Evolutionary conservation across 202 grass and related monocot species (phyloP).

Genomic region (Hordeum pubiflorum): DNA sequence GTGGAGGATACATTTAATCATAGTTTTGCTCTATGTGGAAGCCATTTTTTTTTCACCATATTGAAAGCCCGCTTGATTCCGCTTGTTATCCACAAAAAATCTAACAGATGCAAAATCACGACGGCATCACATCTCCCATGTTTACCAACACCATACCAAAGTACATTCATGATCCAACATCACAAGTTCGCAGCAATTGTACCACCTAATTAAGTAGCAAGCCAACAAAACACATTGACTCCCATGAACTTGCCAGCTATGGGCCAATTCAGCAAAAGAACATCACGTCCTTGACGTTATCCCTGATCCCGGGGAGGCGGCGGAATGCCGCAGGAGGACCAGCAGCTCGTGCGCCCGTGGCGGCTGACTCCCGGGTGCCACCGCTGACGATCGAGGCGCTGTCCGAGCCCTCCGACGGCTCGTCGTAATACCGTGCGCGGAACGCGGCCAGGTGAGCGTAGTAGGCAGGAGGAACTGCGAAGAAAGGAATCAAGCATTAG

Average conservation of each 20-base stretch:
- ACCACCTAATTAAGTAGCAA: not conserved
- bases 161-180: not conserved
- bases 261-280: constrained; percentile 55
- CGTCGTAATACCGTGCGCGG: constrained; percentile 37
- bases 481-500: not conserved
- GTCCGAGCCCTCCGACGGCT: not conserved
- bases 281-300: constrained; percentile 74
- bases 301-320: constrained; percentile 43
- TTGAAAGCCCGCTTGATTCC: too few species aligned
- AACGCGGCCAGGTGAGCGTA: constrained; percentile 64
- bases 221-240: not conserved
- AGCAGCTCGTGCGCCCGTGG: not conserved
- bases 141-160: not conserved
- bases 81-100: not conserved
- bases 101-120: not conserved
- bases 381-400: not conserved
- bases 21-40: not conserved
- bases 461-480: constrained; percentile 56
- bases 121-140: not conserved
- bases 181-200: not conserved
- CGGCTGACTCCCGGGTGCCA: not conserved
- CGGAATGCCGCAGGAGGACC: not conserved
- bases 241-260: not conserved
- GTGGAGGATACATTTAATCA: not conserved
- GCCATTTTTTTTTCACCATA: not conserved